Evolutionary conservation across 192 early-diverging fungal species (phyloP).

Genomic region (Mortierella alpina): DNA sequence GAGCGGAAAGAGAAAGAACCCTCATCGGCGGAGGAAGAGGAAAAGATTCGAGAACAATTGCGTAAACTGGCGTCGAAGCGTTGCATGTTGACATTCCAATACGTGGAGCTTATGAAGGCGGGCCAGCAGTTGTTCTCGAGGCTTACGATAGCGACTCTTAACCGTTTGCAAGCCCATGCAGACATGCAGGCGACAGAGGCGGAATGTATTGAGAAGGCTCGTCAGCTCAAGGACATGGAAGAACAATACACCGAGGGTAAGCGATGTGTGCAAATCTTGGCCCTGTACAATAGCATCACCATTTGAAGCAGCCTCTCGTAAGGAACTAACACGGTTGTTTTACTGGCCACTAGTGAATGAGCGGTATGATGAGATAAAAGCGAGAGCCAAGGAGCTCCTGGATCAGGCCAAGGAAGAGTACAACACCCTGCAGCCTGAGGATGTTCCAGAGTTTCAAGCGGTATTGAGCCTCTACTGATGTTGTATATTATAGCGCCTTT

Average conservation of each 20-base stretch:
- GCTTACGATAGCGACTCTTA: conserved; percentile 42
- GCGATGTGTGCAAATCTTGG: not conserved
- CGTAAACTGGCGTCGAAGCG: conserved; percentile 11
- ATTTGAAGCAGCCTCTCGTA: no score
- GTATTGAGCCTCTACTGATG: conserved; percentile 18
- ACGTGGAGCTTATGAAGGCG: conserved; percentile 25
- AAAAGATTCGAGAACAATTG: conserved; percentile 1
- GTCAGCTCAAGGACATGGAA: conserved; percentile 56
- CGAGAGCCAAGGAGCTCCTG: conserved; percentile 52
- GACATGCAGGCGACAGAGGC: conserved; percentile 29
- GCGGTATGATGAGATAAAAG: conserved; percentile 60
- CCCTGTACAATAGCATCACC: no score
- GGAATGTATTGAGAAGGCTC: conserved; percentile 46
- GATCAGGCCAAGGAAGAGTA: conserved; percentile 67
- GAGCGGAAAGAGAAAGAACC: conserved; percentile 21
- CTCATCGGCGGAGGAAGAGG: conserved; percentile 42
- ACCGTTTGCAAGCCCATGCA: conserved; percentile 39
- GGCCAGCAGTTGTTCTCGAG: conserved; percentile 28
- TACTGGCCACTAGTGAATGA: conserved; percentile 26
- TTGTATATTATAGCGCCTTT: not conserved
- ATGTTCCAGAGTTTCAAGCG: conserved; percentile 61
- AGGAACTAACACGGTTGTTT: not conserved
- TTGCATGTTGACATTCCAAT: conserved; percentile 26
- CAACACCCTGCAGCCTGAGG: conserved; percentile 63
- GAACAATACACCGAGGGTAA: conserved; percentile 42